Percentiles rank a stretch among this genome's conserved stretches.
Evolutionary conservation across 805 yeast genomes (phyloP).

Genomic region (Yarrowia sp.): DNA sequence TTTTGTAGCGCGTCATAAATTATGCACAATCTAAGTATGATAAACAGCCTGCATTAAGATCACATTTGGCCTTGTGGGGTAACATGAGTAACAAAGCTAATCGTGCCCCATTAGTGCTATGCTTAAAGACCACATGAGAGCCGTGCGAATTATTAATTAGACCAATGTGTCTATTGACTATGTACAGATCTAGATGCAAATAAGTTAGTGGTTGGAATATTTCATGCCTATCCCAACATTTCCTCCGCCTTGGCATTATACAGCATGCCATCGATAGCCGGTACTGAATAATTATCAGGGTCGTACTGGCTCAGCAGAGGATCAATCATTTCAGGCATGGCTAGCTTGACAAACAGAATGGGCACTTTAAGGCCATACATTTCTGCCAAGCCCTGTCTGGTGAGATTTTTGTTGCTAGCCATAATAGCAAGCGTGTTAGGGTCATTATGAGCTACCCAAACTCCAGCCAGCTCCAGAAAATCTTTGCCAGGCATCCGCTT

Average conservation of each 20-base stretch:
- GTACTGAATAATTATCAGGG: constrained; percentile 8
- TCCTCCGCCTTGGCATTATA: constrained; percentile 11
- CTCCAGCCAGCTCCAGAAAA: constrained; percentile 8
- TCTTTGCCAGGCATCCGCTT: constrained; percentile 19
- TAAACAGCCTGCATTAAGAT: neutral
- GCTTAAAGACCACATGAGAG: too few species aligned
- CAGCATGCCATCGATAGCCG: constrained; percentile 12
- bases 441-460: constrained; percentile 16
- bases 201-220: too few species aligned
- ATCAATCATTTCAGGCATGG: constrained; percentile 5
- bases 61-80: neutral
- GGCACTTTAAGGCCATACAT: constrained; percentile 3
- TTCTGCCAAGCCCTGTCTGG: constrained; percentile 10
- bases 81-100: too few species aligned
- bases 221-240: too few species aligned
- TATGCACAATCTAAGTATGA: neutral
- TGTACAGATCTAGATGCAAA: constrained; percentile 3
- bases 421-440: constrained; percentile 3
- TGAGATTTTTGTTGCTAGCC: constrained; percentile 12
- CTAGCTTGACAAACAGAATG: constrained; percentile 7
- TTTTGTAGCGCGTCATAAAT: neutral
- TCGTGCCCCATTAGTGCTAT: too few species aligned
- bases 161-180: neutral
- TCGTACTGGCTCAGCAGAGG: constrained; percentile 13
- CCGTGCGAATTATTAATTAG: too few species aligned